phyloP scores from a whole-genome alignment of 139 green algal genomes.

The Yamagishiella unicocca region DNA sequence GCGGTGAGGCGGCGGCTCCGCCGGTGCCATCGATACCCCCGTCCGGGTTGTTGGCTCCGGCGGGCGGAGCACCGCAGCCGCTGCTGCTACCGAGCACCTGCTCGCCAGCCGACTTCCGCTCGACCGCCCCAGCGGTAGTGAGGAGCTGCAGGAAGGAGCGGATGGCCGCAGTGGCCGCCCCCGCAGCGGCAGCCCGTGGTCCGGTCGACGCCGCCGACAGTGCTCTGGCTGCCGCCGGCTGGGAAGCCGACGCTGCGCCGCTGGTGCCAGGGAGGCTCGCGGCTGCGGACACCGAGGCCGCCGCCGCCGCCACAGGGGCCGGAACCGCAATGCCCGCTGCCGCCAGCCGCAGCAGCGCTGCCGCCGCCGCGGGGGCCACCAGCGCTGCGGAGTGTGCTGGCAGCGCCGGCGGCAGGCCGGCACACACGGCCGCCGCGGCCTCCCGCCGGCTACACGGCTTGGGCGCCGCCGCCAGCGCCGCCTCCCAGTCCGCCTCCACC shows the following conservation, averaged over 20 bases:
- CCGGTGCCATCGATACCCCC: too few species aligned
- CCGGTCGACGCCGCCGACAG: too few species aligned
- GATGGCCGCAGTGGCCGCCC: too few species aligned
- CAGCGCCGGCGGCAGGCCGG: conserved; percentile 39
- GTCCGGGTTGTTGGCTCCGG: too few species aligned
- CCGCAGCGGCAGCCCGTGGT: too few species aligned
- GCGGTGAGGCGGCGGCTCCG: too few species aligned
- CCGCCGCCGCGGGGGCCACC: conserved; percentile 44
- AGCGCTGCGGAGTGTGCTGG: conserved; percentile 43
- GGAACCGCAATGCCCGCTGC: not conserved
- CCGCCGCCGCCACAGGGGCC: not conserved
- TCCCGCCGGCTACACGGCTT: conserved; percentile 68
- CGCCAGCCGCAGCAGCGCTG: conserved; percentile 32
- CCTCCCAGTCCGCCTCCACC: not conserved
- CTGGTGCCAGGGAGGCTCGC: not conserved
- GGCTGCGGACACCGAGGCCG: not conserved
- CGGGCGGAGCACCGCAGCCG: too few species aligned
- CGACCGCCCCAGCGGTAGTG: not conserved
- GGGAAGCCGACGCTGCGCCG: not conserved
- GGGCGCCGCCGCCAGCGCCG: conserved; percentile 66
- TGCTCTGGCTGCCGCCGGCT: too few species aligned
- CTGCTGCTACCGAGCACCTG: too few species aligned
- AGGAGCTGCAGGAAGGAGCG: not conserved
- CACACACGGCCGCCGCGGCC: conserved; percentile 14
- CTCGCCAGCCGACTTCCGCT: too few species aligned